Evolutionary conservation across 495 filamentous ascomycete species (phyloP).

Genomic region (Corynascus novoguineensis): DNA sequence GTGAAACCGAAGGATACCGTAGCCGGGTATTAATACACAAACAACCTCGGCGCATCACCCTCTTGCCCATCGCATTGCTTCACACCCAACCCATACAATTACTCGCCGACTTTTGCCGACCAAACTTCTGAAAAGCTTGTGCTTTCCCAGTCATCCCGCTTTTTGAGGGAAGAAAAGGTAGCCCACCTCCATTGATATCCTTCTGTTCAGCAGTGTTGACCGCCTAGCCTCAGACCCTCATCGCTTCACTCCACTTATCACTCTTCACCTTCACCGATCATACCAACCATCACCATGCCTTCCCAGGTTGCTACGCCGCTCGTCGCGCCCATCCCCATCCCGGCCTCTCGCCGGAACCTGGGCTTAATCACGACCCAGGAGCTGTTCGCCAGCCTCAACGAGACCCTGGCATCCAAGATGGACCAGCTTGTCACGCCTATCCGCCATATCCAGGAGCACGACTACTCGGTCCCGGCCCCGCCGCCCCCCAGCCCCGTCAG

Average conservation of each 20-base stretch:
- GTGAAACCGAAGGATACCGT: constrained; percentile 9
- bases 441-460: constrained; percentile 43
- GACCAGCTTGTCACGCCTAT: constrained; percentile 35
- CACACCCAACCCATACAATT: constrained; percentile 8
- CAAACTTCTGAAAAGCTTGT: constrained; percentile 3
- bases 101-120: constrained; percentile 10
- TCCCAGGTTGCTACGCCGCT: constrained; percentile 28
- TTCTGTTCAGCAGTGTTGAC: neutral
- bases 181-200: neutral
- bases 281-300: constrained; percentile 32
- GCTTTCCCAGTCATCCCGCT: neutral
- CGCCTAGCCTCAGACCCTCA: neutral
- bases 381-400: constrained; percentile 44
- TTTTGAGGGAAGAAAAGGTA: neutral
- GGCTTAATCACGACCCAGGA: constrained; percentile 38
- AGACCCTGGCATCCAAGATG: constrained; percentile 37
- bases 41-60: constrained; percentile 16
- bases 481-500: constrained; percentile 47
- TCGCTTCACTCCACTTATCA: neutral
- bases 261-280: neutral
- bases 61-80: constrained; percentile 6
- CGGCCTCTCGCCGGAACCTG: constrained; percentile 34
- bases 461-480: constrained; percentile 47
- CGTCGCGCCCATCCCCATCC: constrained; percentile 40
- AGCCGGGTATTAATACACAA: constrained; percentile 22